phyloP scores from a whole-genome alignment of 1,284 basidiomycete genomes.

The Irpex sp. region DNA sequence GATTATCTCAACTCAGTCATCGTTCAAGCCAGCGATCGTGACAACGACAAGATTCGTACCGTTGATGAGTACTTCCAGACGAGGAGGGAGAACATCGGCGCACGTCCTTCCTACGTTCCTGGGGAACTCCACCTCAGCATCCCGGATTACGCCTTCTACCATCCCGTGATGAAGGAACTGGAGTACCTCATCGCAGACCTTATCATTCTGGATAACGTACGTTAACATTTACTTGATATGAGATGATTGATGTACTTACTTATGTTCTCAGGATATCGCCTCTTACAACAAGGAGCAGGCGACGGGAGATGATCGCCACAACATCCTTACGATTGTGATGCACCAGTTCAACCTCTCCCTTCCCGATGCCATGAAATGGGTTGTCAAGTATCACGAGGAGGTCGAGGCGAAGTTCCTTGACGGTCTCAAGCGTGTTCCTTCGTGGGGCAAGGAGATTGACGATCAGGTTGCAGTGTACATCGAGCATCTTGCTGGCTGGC shows the following conservation, averaged over 20 bases:
- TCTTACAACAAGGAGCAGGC: slow-evolving; percentile 33
- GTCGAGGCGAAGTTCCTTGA: slow-evolving; percentile 25
- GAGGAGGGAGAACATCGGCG: slow-evolving; percentile 30
- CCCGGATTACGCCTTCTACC: slow-evolving; percentile 29
- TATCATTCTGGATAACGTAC: slow-evolving; percentile 29
- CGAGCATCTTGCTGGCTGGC: slow-evolving; percentile 24
- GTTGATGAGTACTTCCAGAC: slow-evolving; percentile 30
- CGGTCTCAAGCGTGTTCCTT: slow-evolving; percentile 19
- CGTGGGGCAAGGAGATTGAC: slow-evolving; percentile 24
- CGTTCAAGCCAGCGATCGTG: slow-evolving; percentile 27
- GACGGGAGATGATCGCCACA: slow-evolving; percentile 23
- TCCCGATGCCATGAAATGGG: slow-evolving; percentile 30
- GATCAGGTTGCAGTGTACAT: slow-evolving; percentile 24
- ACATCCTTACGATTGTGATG: slow-evolving; percentile 33
- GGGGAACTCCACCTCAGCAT: slow-evolving; percentile 31
- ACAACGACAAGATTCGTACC: slow-evolving; percentile 19
- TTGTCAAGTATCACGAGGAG: slow-evolving; percentile 24
- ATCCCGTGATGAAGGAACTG: slow-evolving; percentile 30
- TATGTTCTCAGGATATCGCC: slow-evolving; percentile 27
- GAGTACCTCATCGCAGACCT: slow-evolving; percentile 18
- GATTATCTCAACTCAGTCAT: slow-evolving; percentile 29
- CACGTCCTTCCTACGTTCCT: slow-evolving; percentile 30
- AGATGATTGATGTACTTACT: slow-evolving; percentile 2
- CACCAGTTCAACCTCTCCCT: slow-evolving; percentile 22
- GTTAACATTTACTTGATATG: slow-evolving; percentile 11